Percentiles rank a stretch among this genome's conserved stretches.
phyloP scores from a whole-genome alignment of 208 protist genomes.

The Leishmania martiniquensis region DNA sequence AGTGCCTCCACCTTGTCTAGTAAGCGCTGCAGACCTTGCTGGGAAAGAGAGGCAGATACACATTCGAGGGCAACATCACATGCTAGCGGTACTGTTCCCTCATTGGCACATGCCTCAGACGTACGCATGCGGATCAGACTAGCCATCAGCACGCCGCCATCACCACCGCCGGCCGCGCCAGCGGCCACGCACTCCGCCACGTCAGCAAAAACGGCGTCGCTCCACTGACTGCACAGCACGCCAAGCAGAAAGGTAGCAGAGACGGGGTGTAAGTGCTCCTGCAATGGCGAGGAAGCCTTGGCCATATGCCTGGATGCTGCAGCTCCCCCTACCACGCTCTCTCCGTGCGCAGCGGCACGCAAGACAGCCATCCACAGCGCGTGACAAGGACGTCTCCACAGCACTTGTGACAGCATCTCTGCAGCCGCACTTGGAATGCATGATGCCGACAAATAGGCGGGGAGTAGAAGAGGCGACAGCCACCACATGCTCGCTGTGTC shows the following conservation, averaged over 20 bases:
- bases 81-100: neutral
- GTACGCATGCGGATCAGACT: constrained; percentile 4
- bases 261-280: neutral
- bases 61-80: neutral
- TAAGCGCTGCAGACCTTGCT: constrained; percentile 15
- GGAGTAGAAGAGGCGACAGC: constrained; percentile 22
- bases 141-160: neutral
- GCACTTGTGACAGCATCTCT: neutral
- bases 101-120: no score
- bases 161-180: neutral
- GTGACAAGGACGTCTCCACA: neutral
- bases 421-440: neutral
- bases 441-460: neutral
- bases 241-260: constrained; percentile 4
- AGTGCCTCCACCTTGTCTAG: neutral
- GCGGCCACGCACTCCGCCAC: constrained; percentile 1
- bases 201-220: neutral
- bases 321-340: neutral
- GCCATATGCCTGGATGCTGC: neutral
- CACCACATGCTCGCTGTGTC: constrained; percentile 21
- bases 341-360: constrained; percentile 18
- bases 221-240: constrained; percentile 7
- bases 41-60: neutral
- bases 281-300: neutral
- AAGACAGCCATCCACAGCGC: constrained; percentile 20